Conservation (phyloP, 2,329 filamentous ascomycete genomes). For the Ascocoryne sarcoides region DNA sequence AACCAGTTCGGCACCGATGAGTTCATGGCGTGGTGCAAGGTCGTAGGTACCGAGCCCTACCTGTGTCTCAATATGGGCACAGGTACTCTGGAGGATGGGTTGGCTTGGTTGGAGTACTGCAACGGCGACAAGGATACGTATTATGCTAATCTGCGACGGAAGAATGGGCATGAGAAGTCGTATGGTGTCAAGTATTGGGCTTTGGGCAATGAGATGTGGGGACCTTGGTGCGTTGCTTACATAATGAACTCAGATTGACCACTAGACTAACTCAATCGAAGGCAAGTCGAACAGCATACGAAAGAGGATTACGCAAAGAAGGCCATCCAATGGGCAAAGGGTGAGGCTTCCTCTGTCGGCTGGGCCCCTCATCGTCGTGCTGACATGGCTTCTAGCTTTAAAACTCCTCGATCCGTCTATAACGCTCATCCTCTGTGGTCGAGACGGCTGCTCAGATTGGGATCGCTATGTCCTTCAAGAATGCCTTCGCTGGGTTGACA, state of each 20-base stretch:
- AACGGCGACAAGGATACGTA: constrained; percentile 67
- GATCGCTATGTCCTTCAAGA: constrained; percentile 52
- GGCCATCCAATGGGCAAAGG: constrained; percentile 63
- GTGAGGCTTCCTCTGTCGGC: too few species aligned
- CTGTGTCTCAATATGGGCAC: constrained; percentile 76
- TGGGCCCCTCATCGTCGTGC: too few species aligned
- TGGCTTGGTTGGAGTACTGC: constrained; percentile 82
- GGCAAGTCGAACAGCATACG: constrained; percentile 42
- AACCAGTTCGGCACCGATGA: constrained; percentile 82
- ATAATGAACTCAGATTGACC: constrained; percentile 48
- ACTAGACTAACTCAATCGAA: too few species aligned
- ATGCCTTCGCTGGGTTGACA: constrained; percentile 50
- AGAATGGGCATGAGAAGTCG: constrained; percentile 66
- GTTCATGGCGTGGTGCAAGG: constrained; percentile 73
- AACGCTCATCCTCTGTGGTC: constrained; percentile 50
- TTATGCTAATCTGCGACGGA: constrained; percentile 70
- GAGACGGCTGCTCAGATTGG: constrained; percentile 50
- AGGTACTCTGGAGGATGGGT: constrained; percentile 45
- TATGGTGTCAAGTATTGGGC: constrained; percentile 84
- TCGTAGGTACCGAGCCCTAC: constrained; percentile 68
- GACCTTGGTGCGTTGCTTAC: constrained; percentile 41
- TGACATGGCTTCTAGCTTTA: constrained; percentile 41
- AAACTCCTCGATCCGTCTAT: constrained; percentile 50
- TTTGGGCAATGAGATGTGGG: constrained; percentile 55
- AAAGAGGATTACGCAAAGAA: constrained; percentile 46